These are phyloP conservation scores for Arthrinium phaeospermum DNA, from an alignment of 2,329 filamentous ascomycete species.

Conservation along the genomic window DNA sequence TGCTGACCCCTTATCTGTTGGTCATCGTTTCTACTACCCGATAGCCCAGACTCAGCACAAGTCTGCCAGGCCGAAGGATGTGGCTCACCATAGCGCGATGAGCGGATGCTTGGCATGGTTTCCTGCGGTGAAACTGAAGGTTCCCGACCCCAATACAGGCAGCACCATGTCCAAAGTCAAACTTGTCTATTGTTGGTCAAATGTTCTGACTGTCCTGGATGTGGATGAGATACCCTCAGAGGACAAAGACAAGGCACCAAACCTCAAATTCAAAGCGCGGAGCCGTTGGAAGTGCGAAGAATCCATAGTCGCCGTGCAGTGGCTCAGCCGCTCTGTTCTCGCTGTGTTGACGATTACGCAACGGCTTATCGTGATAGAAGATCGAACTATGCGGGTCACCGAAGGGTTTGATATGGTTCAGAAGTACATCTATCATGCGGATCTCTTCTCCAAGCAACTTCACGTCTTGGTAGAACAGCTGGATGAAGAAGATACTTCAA, in stretches of 20 bases:
- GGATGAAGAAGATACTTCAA: slow-evolving; percentile 83
- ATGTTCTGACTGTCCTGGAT: slow-evolving; percentile 92
- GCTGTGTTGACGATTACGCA: slow-evolving; percentile 94
- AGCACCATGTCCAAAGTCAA: slow-evolving; percentile 81
- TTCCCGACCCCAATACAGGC: slow-evolving; percentile 68
- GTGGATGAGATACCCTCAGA: slow-evolving; percentile 74
- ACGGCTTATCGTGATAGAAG: slow-evolving; percentile 89
- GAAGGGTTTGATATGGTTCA: slow-evolving; percentile 92
- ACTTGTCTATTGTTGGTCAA: slow-evolving; percentile 97
- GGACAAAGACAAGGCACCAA: slow-evolving; percentile 78
- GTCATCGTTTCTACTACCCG: slow-evolving; percentile 98
- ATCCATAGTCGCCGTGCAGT: slow-evolving; percentile 94
- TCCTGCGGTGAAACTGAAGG: slow-evolving; percentile 90
- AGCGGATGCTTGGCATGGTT: slow-evolving; percentile 98
- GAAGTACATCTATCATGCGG: slow-evolving; percentile 89
- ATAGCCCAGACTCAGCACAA: slow-evolving; percentile 97
- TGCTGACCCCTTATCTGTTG: slow-evolving; percentile 92
- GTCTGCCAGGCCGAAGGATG: slow-evolving; percentile 86
- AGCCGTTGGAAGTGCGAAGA: slow-evolving; percentile 94
- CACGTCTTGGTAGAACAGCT: slow-evolving; percentile 84
- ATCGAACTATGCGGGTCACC: slow-evolving; percentile 85
- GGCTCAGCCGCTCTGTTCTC: slow-evolving; percentile 92
- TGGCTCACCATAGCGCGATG: slow-evolving; percentile 87
- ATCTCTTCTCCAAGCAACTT: slow-evolving; percentile 88
- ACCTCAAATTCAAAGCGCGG: slow-evolving; percentile 78